Evolutionary conservation across 345 rosid species (phyloP), one percentile per base, ranked within the genome.

Genomic region (Punica granatum): DNA sequence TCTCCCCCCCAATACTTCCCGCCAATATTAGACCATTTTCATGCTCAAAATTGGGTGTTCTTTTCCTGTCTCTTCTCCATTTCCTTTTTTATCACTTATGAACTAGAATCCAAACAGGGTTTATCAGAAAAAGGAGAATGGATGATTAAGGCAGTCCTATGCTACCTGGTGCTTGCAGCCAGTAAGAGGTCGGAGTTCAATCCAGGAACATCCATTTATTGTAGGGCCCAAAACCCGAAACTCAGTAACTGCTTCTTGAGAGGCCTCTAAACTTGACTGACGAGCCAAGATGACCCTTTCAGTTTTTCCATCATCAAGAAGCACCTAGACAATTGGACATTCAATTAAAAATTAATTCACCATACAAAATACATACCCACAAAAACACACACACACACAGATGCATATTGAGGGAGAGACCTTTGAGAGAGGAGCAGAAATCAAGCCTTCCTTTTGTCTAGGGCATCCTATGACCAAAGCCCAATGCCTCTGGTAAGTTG

Each of bases 131-230:
- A 35, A 4, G 18, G 56, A 11, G 44, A 19, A 23, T 36, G 62
- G 53, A 12, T 18, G 65, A 61, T 33, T 21, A n/a, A 31, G 60
- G 7, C 31, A 70, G 34, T n/a, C n/a, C 13, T 32, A 34, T 16
- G 41, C 70, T 80, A 90, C 98, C 97, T 92, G 98, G 83, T 92
- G 96, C 64, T 92, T 92, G 76, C 89, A 81, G 77, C 89, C 80
- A 42, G 98, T 88, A 63, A 80, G 78, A 39, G 98, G 98, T 46
- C 78, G 73, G 69, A 90, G 78, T 75, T 92, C 98, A 42, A 92
- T 68, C 98, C 98, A 90, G 1, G 97, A 82, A 70, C 96, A 92
- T 69, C 98, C 98, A 70, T 92, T 92, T 75, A 92, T 81, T 70
- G 63, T 84, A 67, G 97, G 98, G 72, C 98, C 98, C 48, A 88